A percentile compares a stretch with the other conserved stretches of the same genome.
Evolutionary conservation across 2,329 filamentous ascomycete genomes (phyloP).

Genomic region (Colletotrichum sp.): DNA sequence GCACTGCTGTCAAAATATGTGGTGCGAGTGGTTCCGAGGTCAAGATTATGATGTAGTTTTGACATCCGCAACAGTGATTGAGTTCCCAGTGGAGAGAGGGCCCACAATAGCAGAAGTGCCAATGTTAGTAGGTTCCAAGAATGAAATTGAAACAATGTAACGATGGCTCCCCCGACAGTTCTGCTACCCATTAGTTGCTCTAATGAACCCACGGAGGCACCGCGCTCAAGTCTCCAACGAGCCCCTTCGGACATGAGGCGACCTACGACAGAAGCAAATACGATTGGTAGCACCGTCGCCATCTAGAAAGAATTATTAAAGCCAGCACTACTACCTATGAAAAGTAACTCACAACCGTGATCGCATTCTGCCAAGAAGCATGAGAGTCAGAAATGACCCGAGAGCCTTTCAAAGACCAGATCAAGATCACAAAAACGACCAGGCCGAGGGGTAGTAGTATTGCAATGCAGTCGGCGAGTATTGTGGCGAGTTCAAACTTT

Average conservation of each 20-base stretch:
- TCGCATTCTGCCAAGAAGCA: not conserved
- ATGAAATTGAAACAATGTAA: constrained; percentile 28
- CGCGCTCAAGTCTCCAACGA: constrained; percentile 30
- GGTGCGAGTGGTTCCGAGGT: too few relatives aligned
- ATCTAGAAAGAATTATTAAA: not conserved
- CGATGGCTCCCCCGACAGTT: constrained; percentile 29
- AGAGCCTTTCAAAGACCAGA: not conserved
- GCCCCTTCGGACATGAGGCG: constrained; percentile 29
- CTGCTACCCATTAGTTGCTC: constrained; percentile 34
- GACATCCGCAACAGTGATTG: constrained; percentile 29
- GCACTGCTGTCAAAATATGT: not conserved
- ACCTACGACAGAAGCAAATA: constrained; percentile 32
- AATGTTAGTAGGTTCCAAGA: constrained; percentile 28
- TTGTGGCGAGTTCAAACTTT: not conserved
- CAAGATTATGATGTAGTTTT: not conserved
- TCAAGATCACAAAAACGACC: not conserved
- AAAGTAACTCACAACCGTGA: not conserved
- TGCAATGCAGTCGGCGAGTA: not conserved
- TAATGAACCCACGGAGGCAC: constrained; percentile 27
- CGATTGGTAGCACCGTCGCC: constrained; percentile 31
- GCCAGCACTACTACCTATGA: too few relatives aligned
- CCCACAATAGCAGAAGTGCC: constrained; percentile 29
- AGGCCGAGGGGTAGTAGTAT: not conserved
- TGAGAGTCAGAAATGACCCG: not conserved
- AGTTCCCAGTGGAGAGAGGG: constrained; percentile 32